Evolutionary conservation across 164 flowering plant genomes (phyloP).

Genomic region (Dillenia turbinata): DNA sequence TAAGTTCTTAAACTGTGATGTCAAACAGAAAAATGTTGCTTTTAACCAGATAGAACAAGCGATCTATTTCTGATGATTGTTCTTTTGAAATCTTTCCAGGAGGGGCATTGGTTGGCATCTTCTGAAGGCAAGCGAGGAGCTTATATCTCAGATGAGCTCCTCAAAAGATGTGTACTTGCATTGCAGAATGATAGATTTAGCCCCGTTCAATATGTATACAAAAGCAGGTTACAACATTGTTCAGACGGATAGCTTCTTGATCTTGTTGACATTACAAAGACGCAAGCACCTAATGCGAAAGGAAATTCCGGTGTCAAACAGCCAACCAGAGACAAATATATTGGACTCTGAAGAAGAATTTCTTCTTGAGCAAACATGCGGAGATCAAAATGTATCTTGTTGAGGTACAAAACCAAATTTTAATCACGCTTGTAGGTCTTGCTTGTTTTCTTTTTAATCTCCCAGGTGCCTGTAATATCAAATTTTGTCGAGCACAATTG

Average conservation of each 20-base stretch:
- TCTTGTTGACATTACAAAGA: slow-evolving; percentile 69
- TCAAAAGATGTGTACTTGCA: slow-evolving; percentile 73
- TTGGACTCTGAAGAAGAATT: slow-evolving; percentile 19
- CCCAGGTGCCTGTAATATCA: too few species aligned
- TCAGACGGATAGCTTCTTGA: slow-evolving; percentile 64
- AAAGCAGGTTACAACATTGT: slow-evolving; percentile 78
- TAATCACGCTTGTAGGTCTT: too few species aligned
- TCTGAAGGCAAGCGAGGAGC: slow-evolving; percentile 82
- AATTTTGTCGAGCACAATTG: too few species aligned
- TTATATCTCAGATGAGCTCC: slow-evolving; percentile 60
- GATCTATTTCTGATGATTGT: not conserved
- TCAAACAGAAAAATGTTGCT: too few species aligned
- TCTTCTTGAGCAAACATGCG: slow-evolving; percentile 12
- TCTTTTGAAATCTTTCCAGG: slow-evolving; percentile 34
- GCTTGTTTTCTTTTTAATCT: too few species aligned
- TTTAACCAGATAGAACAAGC: too few species aligned
- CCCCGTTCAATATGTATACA: slow-evolving; percentile 75
- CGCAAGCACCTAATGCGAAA: slow-evolving; percentile 93
- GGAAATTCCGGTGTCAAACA: slow-evolving; percentile 36
- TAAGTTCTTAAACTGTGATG: too few species aligned
- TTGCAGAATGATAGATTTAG: slow-evolving; percentile 82
- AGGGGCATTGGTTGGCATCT: slow-evolving; percentile 94
- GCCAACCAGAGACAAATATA: slow-evolving; percentile 20
- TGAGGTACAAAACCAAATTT: not conserved
- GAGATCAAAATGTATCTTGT: not conserved